These are phyloP conservation scores for Tuber brumale DNA, from an alignment of 495 filamentous ascomycete genomes.

Conservation along the genomic window DNA sequence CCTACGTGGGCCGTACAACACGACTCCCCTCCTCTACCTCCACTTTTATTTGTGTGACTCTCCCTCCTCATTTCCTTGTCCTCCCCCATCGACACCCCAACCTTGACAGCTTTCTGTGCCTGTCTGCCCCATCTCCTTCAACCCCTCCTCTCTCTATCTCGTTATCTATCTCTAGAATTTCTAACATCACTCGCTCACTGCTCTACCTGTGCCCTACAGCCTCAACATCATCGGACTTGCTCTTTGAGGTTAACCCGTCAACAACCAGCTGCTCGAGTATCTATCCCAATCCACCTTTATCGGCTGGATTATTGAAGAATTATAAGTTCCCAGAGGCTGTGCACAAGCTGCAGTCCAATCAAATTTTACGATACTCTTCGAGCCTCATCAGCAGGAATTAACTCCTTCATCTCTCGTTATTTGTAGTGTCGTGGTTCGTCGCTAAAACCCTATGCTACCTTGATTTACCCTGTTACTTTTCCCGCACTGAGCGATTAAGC, in stretches of 20 bases:
- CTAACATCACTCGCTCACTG: not conserved
- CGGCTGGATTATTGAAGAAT: conserved; percentile 1
- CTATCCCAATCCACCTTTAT: not conserved
- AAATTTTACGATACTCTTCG: not conserved
- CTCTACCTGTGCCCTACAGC: not conserved
- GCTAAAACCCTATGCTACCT: not conserved
- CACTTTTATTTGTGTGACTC: not conserved
- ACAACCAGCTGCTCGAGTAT: conserved; percentile 2
- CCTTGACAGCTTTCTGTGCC: not conserved
- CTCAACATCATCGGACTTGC: not conserved
- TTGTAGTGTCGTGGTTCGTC: not conserved
- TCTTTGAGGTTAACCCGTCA: not conserved
- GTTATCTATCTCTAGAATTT: not conserved
- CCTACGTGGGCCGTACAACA: not conserved
- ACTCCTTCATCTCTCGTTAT: not conserved
- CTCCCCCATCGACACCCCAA: not conserved
- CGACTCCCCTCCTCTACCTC: not conserved
- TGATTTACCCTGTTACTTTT: not conserved
- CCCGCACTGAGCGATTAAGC: not conserved
- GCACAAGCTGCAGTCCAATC: not conserved
- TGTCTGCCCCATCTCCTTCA: not conserved
- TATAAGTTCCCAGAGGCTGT: not conserved
- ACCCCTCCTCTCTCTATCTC: not conserved
- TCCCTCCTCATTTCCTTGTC: conserved; percentile 2
- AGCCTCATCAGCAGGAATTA: not conserved